phyloP scores from a whole-genome alignment of 768 basidiomycete genomes.

The Pleurotus tuoliensis region DNA sequence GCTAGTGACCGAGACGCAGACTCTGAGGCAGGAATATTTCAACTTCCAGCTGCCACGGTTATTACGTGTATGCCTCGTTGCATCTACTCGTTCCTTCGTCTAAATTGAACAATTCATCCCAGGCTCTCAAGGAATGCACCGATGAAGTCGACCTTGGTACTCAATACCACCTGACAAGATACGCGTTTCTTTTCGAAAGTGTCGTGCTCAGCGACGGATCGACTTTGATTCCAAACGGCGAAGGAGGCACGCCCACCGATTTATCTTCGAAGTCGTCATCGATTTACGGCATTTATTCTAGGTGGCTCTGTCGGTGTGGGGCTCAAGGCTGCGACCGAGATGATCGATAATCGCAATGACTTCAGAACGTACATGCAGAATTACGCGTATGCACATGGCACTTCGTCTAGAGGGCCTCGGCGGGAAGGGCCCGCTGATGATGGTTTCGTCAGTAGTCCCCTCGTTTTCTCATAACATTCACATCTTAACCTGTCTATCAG shows the following conservation, averaged over 20 bases:
- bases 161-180: conserved; percentile 93
- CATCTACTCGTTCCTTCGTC: neutral
- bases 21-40: conserved; percentile 94
- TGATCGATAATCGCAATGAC: conserved; percentile 91
- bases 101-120: conserved; percentile 10
- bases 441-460: conserved; percentile 73
- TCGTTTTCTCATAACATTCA: neutral
- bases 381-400: conserved; percentile 85
- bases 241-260: conserved; percentile 50
- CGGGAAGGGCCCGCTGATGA: conserved; percentile 89
- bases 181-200: conserved; percentile 92
- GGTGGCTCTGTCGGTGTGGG: conserved; percentile 39
- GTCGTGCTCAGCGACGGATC: conserved; percentile 86
- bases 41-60: conserved; percentile 95
- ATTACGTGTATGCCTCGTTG: conserved; percentile 61
- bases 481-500: conserved; percentile 30
- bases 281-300: neutral
- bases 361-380: conserved; percentile 98
- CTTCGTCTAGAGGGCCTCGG: conserved; percentile 63
- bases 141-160: conserved; percentile 98
- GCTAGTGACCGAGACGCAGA: conserved; percentile 84
- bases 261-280: neutral
- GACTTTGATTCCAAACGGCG: conserved; percentile 70
- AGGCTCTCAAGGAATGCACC: conserved; percentile 91
- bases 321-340: conserved; percentile 82